Evolutionary conservation across 1,284 basidiomycete genomes (phyloP).

Genomic region (Cystobasidiaceae sp.): DNA sequence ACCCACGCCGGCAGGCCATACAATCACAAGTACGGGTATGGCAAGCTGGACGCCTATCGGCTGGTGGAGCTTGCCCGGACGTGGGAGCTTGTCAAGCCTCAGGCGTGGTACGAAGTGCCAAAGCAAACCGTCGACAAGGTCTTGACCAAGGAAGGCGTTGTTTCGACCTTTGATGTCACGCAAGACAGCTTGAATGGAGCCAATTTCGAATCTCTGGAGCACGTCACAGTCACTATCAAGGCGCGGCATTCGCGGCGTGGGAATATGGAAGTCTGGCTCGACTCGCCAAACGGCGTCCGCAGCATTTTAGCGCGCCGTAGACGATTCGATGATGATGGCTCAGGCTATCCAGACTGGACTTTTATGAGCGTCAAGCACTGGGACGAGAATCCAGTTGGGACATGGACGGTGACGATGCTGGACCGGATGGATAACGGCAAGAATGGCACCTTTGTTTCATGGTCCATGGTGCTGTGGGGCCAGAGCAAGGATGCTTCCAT

Average conservation of each 20-base stretch:
- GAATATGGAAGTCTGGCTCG: conserved; percentile 85
- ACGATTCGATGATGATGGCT: conserved; percentile 60
- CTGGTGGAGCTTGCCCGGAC: conserved; percentile 75
- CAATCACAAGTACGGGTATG: conserved; percentile 98
- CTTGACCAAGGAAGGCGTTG: conserved; percentile 65
- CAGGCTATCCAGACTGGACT: conserved; percentile 86
- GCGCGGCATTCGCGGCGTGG: conserved; percentile 80
- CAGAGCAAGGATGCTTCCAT: conserved; percentile 68
- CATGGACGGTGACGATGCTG: conserved; percentile 81
- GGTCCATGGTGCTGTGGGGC: conserved; percentile 92
- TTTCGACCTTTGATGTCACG: conserved; percentile 65
- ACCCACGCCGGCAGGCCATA: conserved; percentile 74
- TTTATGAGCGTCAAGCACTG: conserved; percentile 99
- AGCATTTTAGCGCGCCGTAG: conserved; percentile 77
- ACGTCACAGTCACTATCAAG: conserved; percentile 89
- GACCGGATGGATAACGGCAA: conserved; percentile 63
- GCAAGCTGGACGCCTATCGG: conserved; percentile 74
- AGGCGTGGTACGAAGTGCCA: conserved; percentile 63
- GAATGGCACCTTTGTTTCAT: conserved; percentile 78
- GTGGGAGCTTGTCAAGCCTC: conserved; percentile 89
- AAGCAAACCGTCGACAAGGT: background rate
- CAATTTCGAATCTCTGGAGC: conserved; percentile 86
- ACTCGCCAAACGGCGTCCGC: conserved; percentile 77
- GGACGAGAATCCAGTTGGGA: conserved; percentile 89
- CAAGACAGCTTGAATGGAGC: conserved; percentile 62